Percentiles rank a stretch among this genome's conserved stretches.
Evolutionary conservation across 1,139 yeast species (phyloP).

Genomic region (Zygoascus meyerae): DNA sequence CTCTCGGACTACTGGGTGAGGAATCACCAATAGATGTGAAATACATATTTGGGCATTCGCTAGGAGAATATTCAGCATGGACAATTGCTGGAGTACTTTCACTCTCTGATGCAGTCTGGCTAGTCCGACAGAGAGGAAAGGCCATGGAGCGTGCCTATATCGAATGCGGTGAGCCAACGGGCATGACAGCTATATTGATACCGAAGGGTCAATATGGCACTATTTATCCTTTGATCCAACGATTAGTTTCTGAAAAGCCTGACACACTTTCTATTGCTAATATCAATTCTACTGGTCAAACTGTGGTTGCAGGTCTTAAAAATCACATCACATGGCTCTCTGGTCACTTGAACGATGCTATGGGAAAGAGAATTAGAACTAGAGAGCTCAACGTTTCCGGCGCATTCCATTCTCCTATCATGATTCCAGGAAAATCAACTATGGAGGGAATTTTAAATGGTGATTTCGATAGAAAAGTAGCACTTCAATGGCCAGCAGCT

Average conservation of each 20-base stretch:
- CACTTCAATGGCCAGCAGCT: slow-evolving; percentile 24
- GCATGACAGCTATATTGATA: slow-evolving; percentile 12
- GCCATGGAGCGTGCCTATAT: slow-evolving; percentile 41
- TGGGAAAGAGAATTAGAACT: slow-evolving; percentile 13
- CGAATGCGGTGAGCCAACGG: slow-evolving; percentile 5
- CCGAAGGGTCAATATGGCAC: slow-evolving; percentile 1
- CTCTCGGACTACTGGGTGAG: slow-evolving; percentile 22
- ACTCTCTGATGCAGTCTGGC: slow-evolving; percentile 40
- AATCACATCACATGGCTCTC: slow-evolving; percentile 24
- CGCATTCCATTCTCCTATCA: slow-evolving; percentile 47
- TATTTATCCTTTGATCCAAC: neutral
- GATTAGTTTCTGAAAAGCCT: neutral
- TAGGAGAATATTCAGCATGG: slow-evolving; percentile 57
- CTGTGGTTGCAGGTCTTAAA: slow-evolving; percentile 43
- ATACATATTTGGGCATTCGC: slow-evolving; percentile 50
- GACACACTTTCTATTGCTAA: slow-evolving; percentile 33
- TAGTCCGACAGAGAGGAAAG: slow-evolving; percentile 48
- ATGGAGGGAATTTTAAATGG: slow-evolving; percentile 21
- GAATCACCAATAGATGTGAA: slow-evolving; percentile 4
- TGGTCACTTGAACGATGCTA: slow-evolving; percentile 9
- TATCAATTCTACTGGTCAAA: slow-evolving; percentile 40
- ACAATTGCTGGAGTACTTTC: slow-evolving; percentile 41
- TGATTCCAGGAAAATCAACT: slow-evolving; percentile 36
- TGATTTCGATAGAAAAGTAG: slow-evolving; percentile 5
- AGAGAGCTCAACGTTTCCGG: slow-evolving; percentile 43